Base-by-base conservation (phyloP, 1,284 basidiomycete species). In the Cryptococcus jaspeensis region DNA sequence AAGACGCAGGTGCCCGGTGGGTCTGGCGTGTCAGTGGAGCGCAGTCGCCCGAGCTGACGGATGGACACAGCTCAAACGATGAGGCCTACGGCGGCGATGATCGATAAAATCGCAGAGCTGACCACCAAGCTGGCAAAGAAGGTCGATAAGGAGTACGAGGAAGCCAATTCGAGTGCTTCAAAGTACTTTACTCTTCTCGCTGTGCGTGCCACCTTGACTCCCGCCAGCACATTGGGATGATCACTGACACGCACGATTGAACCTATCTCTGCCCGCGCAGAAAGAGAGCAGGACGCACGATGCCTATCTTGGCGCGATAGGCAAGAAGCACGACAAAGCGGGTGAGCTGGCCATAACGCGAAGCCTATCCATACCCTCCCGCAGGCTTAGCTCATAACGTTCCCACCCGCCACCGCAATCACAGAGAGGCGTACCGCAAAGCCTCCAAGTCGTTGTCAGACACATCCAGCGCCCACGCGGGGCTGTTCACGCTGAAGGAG, bases 371-470 rank as follows among this genome's bases (percentile, higher is more conserved):
- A n/a, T n/a, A n/a, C n/a, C n/a, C n/a, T n/a, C n/a, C n/a, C n/a
- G n/a, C n/a, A n/a, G n/a, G n/a, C n/a, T n/a, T n/a, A n/a, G n/a
- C n/a, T n/a, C n/a, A n/a, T n/a, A n/a, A n/a, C n/a, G n/a, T n/a
- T n/a, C n/a, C n/a, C n/a, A n/a, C n/a, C n/a, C n/a, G n/a, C n/a
- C n/a, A n/a, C n/a, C n/a, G n/a, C n/a, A n/a, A n/a, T n/a, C n/a
- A n/a, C n/a, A n/a, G n/a, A 23, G 67, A 70, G 47, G 67, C 65
- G 22, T 70, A 64, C 53, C 43, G 60, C 7, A 70, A 70, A 59
- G 64, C 64, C 2, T 60, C 67, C 1, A 66, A 67, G 38, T 42
- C 46, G 1, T 42, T 64, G 20, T 53, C 61, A 15, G 65, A 67
- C 7, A 59, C 62, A 7, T 60, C 67, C 3, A 52, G 43, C 28